Percentiles rank a stretch among this genome's conserved stretches.
Evolutionary conservation across 176 grass and related monocot genomes (phyloP).

Genomic region (Oropetium thomaeum): DNA sequence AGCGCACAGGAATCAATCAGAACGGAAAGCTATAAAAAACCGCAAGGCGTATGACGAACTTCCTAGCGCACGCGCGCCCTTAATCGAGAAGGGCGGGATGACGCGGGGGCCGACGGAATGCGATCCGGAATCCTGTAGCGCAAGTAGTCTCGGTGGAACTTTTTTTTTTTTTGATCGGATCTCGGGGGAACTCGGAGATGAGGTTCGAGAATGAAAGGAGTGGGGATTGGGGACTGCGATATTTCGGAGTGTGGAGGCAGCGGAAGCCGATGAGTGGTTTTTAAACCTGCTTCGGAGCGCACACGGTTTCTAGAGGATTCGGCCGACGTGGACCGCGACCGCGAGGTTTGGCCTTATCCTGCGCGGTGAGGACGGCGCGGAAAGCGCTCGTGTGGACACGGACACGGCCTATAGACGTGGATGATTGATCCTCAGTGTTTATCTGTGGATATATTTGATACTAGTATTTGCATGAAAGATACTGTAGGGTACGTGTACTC

Average conservation of each 20-base stretch:
- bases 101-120: background rate
- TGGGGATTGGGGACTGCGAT: background rate
- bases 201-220: background rate
- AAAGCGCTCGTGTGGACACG: background rate
- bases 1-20: slow-evolving; percentile 27
- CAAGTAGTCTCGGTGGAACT: background rate
- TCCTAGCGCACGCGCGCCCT: slow-evolving; percentile 40
- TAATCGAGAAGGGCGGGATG: slow-evolving; percentile 30
- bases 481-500: background rate
- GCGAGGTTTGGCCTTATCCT: slow-evolving; percentile 23
- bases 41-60: slow-evolving; percentile 56
- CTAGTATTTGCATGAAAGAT: background rate
- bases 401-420: background rate
- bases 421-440: background rate
- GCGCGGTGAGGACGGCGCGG: background rate
- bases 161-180: too few relatives aligned
- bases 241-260: background rate
- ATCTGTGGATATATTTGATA: background rate
- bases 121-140: slow-evolving; percentile 18
- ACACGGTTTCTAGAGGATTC: slow-evolving; percentile 41
- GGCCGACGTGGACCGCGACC: slow-evolving; percentile 28
- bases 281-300: slow-evolving; percentile 5
- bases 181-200: background rate
- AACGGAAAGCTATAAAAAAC: slow-evolving; percentile 19
- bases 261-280: background rate